Percentiles rank a stretch among this genome's conserved stretches.
Conservation (phyloP, 2,329 filamentous ascomycete species). For the Zymoseptoria brevis region DNA sequence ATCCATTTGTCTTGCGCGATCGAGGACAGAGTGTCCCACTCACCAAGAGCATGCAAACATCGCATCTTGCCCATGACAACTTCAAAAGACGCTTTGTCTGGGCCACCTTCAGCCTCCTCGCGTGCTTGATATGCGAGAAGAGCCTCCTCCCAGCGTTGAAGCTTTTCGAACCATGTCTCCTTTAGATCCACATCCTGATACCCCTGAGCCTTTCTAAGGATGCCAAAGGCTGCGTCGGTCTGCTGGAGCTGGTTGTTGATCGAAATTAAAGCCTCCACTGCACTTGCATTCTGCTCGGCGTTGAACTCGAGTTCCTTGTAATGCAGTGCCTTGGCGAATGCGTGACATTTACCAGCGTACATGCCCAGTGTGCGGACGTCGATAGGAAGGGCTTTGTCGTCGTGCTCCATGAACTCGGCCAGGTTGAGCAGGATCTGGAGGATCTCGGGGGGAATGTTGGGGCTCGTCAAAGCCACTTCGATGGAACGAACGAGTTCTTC, state of each 20-base stretch:
- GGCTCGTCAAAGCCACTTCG: conserved; percentile 87
- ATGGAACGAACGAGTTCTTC: conserved; percentile 95
- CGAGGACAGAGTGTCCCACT: conserved; percentile 89
- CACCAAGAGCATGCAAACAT: conserved; percentile 89
- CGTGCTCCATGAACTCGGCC: conserved; percentile 99
- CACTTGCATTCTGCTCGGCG: conserved; percentile 90
- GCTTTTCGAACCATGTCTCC: conserved; percentile 98
- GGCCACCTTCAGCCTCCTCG: conserved; percentile 56
- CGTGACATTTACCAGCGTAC: conserved; percentile 93
- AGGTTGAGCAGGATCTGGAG: conserved; percentile 89
- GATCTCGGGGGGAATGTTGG: conserved; percentile 92
- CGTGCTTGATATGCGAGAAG: conserved; percentile 84
- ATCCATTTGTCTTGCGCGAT: conserved; percentile 91
- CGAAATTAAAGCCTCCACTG: conserved; percentile 93
- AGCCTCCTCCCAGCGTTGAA: conserved; percentile 97
- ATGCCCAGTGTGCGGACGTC: conserved; percentile 91
- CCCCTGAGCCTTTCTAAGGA: conserved; percentile 87
- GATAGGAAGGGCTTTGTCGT: conserved; percentile 95
- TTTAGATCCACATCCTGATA: conserved; percentile 95
- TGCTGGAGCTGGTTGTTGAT: conserved; percentile 99
- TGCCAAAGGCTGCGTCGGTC: conserved; percentile 97
- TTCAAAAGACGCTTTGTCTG: conserved; percentile 59
- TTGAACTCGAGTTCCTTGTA: conserved; percentile 99
- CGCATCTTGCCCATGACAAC: conserved; percentile 99
- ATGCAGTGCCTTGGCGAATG: conserved; percentile 94